Evolutionary conservation across 164 flowering plant genomes (phyloP), one percentile per base, ranked within the genome.

Genomic region (Annona cherimola): DNA sequence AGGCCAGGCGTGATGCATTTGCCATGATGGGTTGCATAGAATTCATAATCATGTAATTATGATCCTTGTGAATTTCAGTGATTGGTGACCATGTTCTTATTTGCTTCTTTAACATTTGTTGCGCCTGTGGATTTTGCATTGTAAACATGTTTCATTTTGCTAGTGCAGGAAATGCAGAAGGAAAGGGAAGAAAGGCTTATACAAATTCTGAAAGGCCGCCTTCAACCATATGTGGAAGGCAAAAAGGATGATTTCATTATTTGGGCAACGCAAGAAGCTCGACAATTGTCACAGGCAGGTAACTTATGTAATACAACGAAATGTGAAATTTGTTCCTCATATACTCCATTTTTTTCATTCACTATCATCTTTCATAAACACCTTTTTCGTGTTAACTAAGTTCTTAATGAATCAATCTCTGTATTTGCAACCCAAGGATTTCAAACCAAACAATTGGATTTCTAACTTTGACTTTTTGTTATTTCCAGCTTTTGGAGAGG

Each of bases 401-500:
- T 50, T 16, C 57, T 50, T 9, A 16, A 11, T 9, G 14, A 16
- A 2, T 11, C 14, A 50, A 50, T 50, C 57, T 50, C 14, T 16
- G 9, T 3, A 50, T 50, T 11, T 9, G 14, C 14, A 50, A 50
- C 11, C 14, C 9, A 50, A 11, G 14, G 8, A 9, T 8, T 50
- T 50, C 57, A 50, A 50, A 50, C 57, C 35, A 50, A 9, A 7
- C 14, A 7, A 50, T 50, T 50, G 35, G 35, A 26, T 43, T 68
- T 50, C 63, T 18, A 55, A 76, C 60, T 64, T 46, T 40, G 70
- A 9, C 67, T 63, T 71, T n/a, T 44, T 78, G 26, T n/a, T 42
- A 35, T 20, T 66, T 73, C 46, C 84, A 92, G 99, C 89, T 81
- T 94, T 90, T 83, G 99, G 99, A n/a, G 95, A 90, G 84, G 90